Base-by-base conservation (phyloP, 1,284 basidiomycete species). In the Pseudozyma sp. region DNA sequence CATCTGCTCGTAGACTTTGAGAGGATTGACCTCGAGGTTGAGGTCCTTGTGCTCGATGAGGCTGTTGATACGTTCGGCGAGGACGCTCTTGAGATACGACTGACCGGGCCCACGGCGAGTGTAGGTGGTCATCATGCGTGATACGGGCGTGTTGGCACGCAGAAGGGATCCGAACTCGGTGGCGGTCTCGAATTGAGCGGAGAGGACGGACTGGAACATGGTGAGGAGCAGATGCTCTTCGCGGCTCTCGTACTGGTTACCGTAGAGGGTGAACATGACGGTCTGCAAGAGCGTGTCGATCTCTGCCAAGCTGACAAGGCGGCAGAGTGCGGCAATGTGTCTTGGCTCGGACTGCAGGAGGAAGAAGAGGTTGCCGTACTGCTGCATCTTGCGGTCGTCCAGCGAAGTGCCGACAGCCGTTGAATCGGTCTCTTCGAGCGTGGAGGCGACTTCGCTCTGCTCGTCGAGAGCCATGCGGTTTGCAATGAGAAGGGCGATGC, bases 41-140 rank as follows among this genome's bases (percentile, higher is more conserved):
- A 97, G 89, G 82, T 98, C 94, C 86, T 97, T 96, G 87, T 98
- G 94, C 85, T 97, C 96, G 79, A 98, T 97, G 71, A 99, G 88
- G 81, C 92, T 94, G 87, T 98, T 98, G 87, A 99, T 97, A 61
- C 96, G 90, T 84, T 97, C 95, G 13, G 96, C 94, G 52, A 99
- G 88, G 35, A 98, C 94, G 74, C 92, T 91, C 87, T 98, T 98
- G 75, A 99, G 90, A 85, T 98, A 99, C 80, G 92, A 93, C 85
- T 99, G 96, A 74, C 96, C 96, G 0, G 97, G 96, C 52, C 95
- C 96, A 72, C 97, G 91, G 60, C 97, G 92, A 49, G 96, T 98
- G 86, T 99, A 99, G 19, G 96, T 98, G 43, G 97, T 98, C 96
- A 99, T 98, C 96, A 99, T 98, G 49, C 97, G 91, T 54, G 95